These are phyloP conservation scores for Batkoa obscura DNA, from an alignment of 371 early-diverging fungal species.

Conservation along the genomic window DNA sequence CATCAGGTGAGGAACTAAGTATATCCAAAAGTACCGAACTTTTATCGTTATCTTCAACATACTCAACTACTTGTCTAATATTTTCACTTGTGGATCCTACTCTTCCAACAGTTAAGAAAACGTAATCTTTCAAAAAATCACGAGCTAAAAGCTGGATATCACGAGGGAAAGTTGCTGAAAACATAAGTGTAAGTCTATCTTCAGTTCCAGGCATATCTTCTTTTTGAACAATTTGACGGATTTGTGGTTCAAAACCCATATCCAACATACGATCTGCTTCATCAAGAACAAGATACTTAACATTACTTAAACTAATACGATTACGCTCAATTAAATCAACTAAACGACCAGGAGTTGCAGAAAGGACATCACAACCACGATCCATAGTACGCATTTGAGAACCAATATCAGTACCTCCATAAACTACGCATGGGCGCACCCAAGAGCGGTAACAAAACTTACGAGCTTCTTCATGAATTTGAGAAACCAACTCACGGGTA, in stretches of 20 bases:
- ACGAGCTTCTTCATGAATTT: conserved; percentile 67
- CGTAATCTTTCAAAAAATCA: conserved; percentile 83
- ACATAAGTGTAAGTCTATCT: conserved; percentile 90
- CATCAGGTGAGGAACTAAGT: conserved; percentile 40
- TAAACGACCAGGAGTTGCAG: conserved; percentile 96
- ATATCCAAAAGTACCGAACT: conserved; percentile 71
- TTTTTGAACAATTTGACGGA: conserved; percentile 85
- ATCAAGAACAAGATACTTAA: conserved; percentile 87
- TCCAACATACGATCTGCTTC: conserved; percentile 99
- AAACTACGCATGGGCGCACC: conserved; percentile 84
- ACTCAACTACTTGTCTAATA: conserved; percentile 80
- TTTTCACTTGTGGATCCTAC: conserved; percentile 94
- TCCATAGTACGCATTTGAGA: conserved; percentile 74
- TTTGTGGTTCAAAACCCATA: conserved; percentile 99
- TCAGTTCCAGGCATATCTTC: conserved; percentile 69
- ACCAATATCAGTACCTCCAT: conserved; percentile 92
- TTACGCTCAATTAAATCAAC: conserved; percentile 89
- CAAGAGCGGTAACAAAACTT: conserved; percentile 82
- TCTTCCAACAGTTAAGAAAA: conserved; percentile 85
- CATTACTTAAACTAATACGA: conserved; percentile 51
- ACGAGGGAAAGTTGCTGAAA: conserved; percentile 93
- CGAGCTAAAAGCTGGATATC: conserved; percentile 87
- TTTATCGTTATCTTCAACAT: conserved; percentile 72
- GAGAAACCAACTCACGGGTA: conserved; percentile 95
- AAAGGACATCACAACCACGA: conserved; percentile 88